Base-by-base conservation (phyloP, 495 filamentous ascomycete genomes). In the Cercophora newfieldiana region DNA sequence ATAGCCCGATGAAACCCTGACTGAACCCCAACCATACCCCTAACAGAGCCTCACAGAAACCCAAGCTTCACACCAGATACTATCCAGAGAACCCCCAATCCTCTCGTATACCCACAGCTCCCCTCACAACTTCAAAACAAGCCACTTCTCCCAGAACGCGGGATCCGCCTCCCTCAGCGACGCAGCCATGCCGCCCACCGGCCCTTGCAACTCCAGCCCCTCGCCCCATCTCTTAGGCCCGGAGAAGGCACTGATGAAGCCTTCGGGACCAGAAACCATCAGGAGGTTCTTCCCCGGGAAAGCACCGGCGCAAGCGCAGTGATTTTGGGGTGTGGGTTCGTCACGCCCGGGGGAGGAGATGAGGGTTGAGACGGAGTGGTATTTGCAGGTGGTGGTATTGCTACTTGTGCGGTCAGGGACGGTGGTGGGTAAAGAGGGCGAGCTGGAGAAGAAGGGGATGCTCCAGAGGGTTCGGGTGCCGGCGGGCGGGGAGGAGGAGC, bases 221-320 rank as follows among this genome's bases (percentile, higher is more conserved):
- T 81, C 81, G 3, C 82, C 83, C 87, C 89, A 94, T 2, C 82
- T 73, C 77, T 96, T 97, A 4, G 86, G 82, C 5, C 94, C 94
- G 7, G 90, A 91, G 78, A 90, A 90, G 68, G 88, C 84, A 26
- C 81, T 83, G 54, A 97, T 84, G 78, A 98, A 99, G 18, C 95
- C 94, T 49, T 95, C 91, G 0, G 95, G 94, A 0, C 95, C 95
- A 1, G 92, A 94, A 4, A 98, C 81, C 56, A 96, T 78, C 28
- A 97, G 79, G 50, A 96, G 68, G 63, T 87, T 90, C 66, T 76
- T 83, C 5, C 79, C 74, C 10, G 37, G 2, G 4, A 6, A 50
- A 18, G 31, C 70, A 68, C 3, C 28, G n/a, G n/a, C 55, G 55
- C 28, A 28, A 0, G 7, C 0, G 16, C 22, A 14, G 55, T 30